Conservation (phyloP, 139 green algal genomes). For the Yamagishiella unicocca region DNA sequence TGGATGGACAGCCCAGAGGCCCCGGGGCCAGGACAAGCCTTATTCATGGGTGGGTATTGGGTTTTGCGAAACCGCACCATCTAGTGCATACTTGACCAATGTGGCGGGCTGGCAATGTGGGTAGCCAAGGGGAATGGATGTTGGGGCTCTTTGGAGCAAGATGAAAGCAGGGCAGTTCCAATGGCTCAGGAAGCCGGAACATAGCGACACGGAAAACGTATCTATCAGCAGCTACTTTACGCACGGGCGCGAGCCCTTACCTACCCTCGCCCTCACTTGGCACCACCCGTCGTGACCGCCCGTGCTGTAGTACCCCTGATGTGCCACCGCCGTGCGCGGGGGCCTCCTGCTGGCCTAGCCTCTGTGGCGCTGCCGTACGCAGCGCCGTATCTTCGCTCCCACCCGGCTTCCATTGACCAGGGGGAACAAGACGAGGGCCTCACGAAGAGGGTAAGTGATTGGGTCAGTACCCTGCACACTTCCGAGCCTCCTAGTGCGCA, state of each 20-base stretch:
- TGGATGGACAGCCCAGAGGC: constrained; percentile 37
- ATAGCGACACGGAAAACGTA: too few relatives aligned
- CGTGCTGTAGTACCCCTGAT: constrained; percentile 25
- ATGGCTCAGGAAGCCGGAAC: too few relatives aligned
- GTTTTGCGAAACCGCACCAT: too few relatives aligned
- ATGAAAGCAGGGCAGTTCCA: background rate
- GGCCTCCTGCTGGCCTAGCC: background rate
- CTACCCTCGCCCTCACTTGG: background rate
- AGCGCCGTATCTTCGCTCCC: background rate
- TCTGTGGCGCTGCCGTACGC: constrained; percentile 12
- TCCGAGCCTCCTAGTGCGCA: too few relatives aligned
- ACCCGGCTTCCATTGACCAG: background rate
- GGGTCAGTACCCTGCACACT: too few relatives aligned
- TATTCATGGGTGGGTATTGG: constrained; percentile 35
- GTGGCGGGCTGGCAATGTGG: too few relatives aligned
- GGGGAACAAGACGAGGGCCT: background rate
- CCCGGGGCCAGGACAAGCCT: constrained; percentile 7
- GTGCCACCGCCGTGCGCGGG: background rate
- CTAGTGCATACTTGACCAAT: too few relatives aligned
- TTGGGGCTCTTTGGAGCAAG: background rate
- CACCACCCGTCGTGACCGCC: too few relatives aligned
- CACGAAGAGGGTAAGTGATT: background rate
- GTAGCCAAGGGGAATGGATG: background rate
- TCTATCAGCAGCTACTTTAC: too few relatives aligned
- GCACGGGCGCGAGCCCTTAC: too few relatives aligned